Base-by-base conservation (phyloP, 768 basidiomycete species). In the Leccinum boreale region DNA sequence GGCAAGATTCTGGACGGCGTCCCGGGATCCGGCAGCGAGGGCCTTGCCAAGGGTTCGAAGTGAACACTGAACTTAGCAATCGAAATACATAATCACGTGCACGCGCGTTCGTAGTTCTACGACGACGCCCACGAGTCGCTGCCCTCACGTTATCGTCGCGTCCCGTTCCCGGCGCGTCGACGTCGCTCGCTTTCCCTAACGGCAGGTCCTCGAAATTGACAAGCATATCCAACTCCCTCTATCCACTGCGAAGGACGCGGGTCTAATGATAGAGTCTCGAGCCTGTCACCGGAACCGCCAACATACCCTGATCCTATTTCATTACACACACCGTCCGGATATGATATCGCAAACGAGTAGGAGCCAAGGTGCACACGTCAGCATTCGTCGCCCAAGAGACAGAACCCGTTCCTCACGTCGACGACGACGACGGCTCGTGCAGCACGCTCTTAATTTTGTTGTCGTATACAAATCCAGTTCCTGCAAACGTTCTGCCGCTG, bases 381-480 rank as follows among this genome's bases (percentile, higher is more conserved):
- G 54, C 50, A 33, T 42, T 11, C 42, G 23, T 44, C 2, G 5
- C 14, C 23, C 46, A 15, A 24, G 14, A 4, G 3, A 5, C 21
- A 21, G n/a, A 23, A 39, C 2, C 1, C 28, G 42, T 29, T 10
- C 15, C 85, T 64, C 70, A 91, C 90, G 64, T 76, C 52, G 92
- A 77, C 33, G 79, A 78, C 4, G 79, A 78, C 4, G 72, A 69
- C 42, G 86, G 68, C 42, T 77, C 77, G 58, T 86, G 79, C 54
- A 98, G 66, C 1, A 89, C 87, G 76, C 73, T 35, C 74, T 92
- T 95, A 62, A 98, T 71, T 70, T 92, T 88, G 76, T 99, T 98
- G 72, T 98, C 97, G 69, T 98, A 99, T 60, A 98, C 3, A 7
- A 65, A 74, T 98, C 97, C 58, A 98, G 73, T 62, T 98, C 96